Percentiles rank a stretch among this genome's conserved stretches.
These are phyloP conservation scores for Penicillium robsamsonii DNA, from an alignment of 495 filamentous ascomycete genomes.

Conservation along the genomic window DNA sequence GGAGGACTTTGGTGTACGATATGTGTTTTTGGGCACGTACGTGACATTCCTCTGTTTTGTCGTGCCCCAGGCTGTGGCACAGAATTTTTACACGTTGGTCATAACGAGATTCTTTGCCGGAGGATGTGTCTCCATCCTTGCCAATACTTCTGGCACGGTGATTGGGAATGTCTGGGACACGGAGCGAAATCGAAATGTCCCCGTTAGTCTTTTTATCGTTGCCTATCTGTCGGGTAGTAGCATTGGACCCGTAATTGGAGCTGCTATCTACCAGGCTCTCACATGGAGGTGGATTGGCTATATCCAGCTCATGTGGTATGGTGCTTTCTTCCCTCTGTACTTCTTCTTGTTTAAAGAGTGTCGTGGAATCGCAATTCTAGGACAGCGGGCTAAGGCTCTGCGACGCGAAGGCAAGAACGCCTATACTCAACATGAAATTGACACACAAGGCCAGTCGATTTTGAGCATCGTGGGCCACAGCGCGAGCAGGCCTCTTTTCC, in stretches of 20 bases:
- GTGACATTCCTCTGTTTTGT: slow-evolving; percentile 44
- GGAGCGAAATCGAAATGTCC: slow-evolving; percentile 40
- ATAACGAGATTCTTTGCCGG: slow-evolving; percentile 48
- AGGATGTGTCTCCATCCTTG: slow-evolving; percentile 44
- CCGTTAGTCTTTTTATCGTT: slow-evolving; percentile 46
- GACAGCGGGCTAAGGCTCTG: slow-evolving; percentile 30
- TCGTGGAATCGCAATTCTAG: slow-evolving; percentile 42
- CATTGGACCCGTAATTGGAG: slow-evolving; percentile 49
- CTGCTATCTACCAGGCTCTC: slow-evolving; percentile 37
- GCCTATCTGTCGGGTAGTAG: slow-evolving; percentile 42
- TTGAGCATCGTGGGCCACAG: slow-evolving; percentile 24
- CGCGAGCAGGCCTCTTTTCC: slow-evolving; percentile 38
- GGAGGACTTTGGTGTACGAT: slow-evolving; percentile 50
- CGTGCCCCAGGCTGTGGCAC: slow-evolving; percentile 48
- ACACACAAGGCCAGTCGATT: slow-evolving; percentile 25
- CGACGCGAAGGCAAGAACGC: slow-evolving; percentile 29
- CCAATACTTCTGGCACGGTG: slow-evolving; percentile 44
- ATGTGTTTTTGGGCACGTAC: slow-evolving; percentile 46
- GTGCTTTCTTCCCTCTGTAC: slow-evolving; percentile 37
- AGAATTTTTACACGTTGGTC: slow-evolving; percentile 51
- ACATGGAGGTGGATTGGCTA: slow-evolving; percentile 53
- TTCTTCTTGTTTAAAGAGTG: slow-evolving; percentile 43
- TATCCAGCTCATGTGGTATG: slow-evolving; percentile 47
- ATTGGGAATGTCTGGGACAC: slow-evolving; percentile 50
- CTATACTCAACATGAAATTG: slow-evolving; percentile 40